Evolutionary conservation across 805 yeast genomes (phyloP).

Genomic region (Barnettozyma sp.): DNA sequence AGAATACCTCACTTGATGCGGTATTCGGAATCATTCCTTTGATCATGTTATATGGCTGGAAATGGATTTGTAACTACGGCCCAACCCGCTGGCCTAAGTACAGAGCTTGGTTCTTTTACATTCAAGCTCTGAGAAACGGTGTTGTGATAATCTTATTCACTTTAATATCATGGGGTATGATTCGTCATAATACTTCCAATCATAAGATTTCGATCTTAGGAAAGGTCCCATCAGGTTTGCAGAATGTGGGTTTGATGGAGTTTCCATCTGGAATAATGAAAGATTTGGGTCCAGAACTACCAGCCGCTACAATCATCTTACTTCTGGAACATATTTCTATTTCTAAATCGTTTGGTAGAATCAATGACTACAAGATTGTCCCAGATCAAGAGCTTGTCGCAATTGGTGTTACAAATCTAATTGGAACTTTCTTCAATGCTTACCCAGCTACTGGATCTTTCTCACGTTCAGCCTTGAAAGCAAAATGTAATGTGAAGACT

Average conservation of each 20-base stretch:
- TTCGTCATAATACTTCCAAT: constrained; percentile 40
- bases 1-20: constrained; percentile 66
- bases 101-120: constrained; percentile 53
- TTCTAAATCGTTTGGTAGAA: constrained; percentile 86
- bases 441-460: constrained; percentile 96
- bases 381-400: constrained; percentile 95
- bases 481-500: constrained; percentile 92
- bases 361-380: constrained; percentile 82
- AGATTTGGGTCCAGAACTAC: constrained; percentile 68
- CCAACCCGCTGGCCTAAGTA: constrained; percentile 58
- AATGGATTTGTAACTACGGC: constrained; percentile 51
- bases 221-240: constrained; percentile 74
- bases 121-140: constrained; percentile 74
- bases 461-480: constrained; percentile 88
- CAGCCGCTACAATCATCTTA: constrained; percentile 77
- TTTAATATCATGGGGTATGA: constrained; percentile 71
- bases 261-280: constrained; percentile 53
- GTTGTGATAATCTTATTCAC: constrained; percentile 77
- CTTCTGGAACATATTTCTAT: constrained; percentile 90
- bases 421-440: constrained; percentile 89
- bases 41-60: constrained; percentile 66
- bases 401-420: constrained; percentile 82
- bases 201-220: constrained; percentile 56
- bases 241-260: constrained; percentile 65
- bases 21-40: constrained; percentile 82